Evolutionary conservation across 2,329 filamentous ascomycete species (phyloP), one percentile per base, ranked within the genome.

Genomic region (Scytalidium lignicola): DNA sequence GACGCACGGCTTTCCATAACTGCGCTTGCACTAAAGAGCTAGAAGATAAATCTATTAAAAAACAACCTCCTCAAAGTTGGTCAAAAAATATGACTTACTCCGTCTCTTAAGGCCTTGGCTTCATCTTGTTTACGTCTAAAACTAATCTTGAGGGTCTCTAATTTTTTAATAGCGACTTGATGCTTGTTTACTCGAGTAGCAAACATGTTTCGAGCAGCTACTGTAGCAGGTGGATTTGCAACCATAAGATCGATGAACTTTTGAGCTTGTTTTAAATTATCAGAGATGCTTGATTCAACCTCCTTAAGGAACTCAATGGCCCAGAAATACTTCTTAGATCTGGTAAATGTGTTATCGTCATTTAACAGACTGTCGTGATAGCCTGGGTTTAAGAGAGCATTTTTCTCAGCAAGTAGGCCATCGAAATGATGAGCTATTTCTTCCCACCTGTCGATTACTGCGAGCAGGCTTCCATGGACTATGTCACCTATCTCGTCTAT

Each of bases 1-100:
- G 62, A 54, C n/a, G 59, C 59, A 20, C 59, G 51, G 37, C 56
- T 61, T 50, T 63, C 60, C n/a, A 62, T 58, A 1, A 62, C 57
- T 9, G 46, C 51, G 23, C 59, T 63, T 1, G 57, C 59, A 17
- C 54, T 62, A 41, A 63, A 62, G 1, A 63, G 52, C 56, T 50
- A 43, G 18, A 10, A 12, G 5, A 6, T 10, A 5, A 26, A 26
- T 6, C n/a, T 26, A 10, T 26, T 10, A 26, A 10, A 26, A 6
- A 10, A 26, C 10, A 26, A 10, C 23, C 23, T 26, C 10, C 10
- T 26, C 6, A 10, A 10, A 6, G 10, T 26, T 26, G 23, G 10
- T 6, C 10, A 26, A 1, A 20, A 21, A 39, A 21, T 13, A 17
- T 26, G 3, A 8, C 42, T 28, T 37, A 49, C 47, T 4, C 47